Evolutionary conservation across 2,329 filamentous ascomycete species (phyloP), one percentile per base, ranked within the genome.

Genomic region (Venturiaceae sp.): DNA sequence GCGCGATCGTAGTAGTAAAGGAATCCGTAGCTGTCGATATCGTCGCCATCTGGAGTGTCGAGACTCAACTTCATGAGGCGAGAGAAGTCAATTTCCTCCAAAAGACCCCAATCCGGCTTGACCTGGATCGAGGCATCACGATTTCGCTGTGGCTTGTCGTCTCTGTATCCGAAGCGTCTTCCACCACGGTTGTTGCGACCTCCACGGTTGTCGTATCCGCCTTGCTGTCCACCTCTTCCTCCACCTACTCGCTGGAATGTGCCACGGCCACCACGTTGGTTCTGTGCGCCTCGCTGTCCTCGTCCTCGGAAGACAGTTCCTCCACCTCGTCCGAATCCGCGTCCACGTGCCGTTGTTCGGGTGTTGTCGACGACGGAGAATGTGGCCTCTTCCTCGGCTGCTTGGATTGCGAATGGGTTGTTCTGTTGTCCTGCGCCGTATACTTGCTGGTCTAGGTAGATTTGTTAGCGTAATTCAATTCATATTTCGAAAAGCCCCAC

Each of bases 1-100:
- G 85, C 84, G 67, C 92, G 89, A 78, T 99, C 94, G 76, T 99
- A 99, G 83, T 94, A 90, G 84, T 97, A 92, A 58, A 99, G 82
- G 85, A 97, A 99, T 64, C 94, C 94, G 73, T 96, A 97, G 74
- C 84, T 86, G 66, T 96, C 92, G 62, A 99, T 77, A 69, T 99
- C 94, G 77, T 99, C 94, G 69, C 94, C 94, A 56, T 95, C 90
- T 65, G 92, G 90, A 16, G 91, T 86, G 68, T 97, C 94, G 62
- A 99, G 83, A 77, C 96, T 99, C 68, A 99, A 83, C 83, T 99
- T 99, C 66, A 84, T 82, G 66, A 99, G 83, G 65, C 94, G 88
- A 78, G 90, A 92, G 78, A 95, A 99, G 75, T 99, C 94, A 72
- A 99, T 96, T 81, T 99, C 94, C 78, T 99, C 94, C 68, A 96